phyloP scores from a whole-genome alignment of 257 asterid species.

The Apocynum venetum region DNA sequence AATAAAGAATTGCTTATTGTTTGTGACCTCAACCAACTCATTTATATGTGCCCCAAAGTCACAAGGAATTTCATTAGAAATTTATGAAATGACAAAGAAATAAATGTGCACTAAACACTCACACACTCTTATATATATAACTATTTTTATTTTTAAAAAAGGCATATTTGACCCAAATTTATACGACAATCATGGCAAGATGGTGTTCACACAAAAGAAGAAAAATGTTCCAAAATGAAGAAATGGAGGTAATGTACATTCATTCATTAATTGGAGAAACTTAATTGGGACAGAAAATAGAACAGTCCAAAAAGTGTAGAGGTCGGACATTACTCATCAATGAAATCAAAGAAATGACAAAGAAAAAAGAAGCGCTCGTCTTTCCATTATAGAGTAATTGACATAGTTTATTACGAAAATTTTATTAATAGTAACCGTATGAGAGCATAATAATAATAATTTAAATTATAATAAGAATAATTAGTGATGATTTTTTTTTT shows the following conservation, averaged over 20 bases:
- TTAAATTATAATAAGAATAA: too few relatives aligned
- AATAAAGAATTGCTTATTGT: neutral
- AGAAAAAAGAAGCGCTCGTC: neutral
- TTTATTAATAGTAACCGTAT: too few relatives aligned
- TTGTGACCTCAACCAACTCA: slow-evolving; percentile 9
- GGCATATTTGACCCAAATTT: too few relatives aligned
- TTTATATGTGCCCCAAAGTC: neutral
- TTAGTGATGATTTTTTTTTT: too few relatives aligned
- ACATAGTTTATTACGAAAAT: too few relatives aligned
- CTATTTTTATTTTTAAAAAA: too few relatives aligned
- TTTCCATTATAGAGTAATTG: too few relatives aligned
- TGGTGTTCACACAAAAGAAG: neutral
- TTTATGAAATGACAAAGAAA: slow-evolving; percentile 5
- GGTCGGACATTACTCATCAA: slow-evolving; percentile 10
- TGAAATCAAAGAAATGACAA: slow-evolving; percentile 23
- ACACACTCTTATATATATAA: neutral
- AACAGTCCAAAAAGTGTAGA: slow-evolving; percentile 19
- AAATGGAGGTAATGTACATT: neutral
- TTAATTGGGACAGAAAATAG: slow-evolving; percentile 19
- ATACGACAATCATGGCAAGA: neutral
- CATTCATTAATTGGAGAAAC: slow-evolving; percentile 7
- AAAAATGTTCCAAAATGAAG: neutral
- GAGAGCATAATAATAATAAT: too few relatives aligned
- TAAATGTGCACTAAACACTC: neutral
- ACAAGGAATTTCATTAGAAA: slow-evolving; percentile 10